phyloP scores from a whole-genome alignment of 2,329 filamentous ascomycete species.

The Cordyceps cicadae region DNA sequence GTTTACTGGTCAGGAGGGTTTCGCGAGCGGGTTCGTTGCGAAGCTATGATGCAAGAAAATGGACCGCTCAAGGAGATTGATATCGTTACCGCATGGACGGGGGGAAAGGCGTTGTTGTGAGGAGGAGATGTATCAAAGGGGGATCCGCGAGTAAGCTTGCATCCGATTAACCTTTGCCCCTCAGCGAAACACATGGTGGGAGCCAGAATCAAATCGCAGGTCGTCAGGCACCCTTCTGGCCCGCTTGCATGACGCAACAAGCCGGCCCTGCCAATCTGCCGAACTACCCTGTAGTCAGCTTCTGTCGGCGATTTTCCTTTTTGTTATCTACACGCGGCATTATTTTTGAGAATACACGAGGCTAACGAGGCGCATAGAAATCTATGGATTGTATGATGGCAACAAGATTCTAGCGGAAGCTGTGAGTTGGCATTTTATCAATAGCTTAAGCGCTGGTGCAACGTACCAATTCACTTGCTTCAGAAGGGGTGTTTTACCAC shows the following conservation, averaged over 20 bases:
- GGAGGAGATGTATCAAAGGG: not conserved
- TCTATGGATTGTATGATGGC: too few species aligned
- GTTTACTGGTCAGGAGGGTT: not conserved
- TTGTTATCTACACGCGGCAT: too few species aligned
- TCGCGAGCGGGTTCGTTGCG: not conserved
- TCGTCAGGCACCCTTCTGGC: slow-evolving; percentile 8
- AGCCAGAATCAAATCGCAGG: not conserved
- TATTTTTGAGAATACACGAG: too few species aligned
- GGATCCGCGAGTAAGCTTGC: not conserved
- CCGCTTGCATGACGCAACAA: slow-evolving; percentile 9
- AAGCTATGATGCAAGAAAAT: not conserved
- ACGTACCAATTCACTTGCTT: too few species aligned
- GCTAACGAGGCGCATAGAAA: too few species aligned
- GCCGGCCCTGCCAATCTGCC: not conserved
- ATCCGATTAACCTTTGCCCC: not conserved
- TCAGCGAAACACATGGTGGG: not conserved
- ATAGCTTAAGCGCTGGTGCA: too few species aligned
- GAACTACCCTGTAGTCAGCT: not conserved
- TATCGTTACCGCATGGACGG: not conserved
- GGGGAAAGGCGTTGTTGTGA: not conserved
- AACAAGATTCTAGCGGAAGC: too few species aligned
- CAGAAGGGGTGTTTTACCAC: too few species aligned
- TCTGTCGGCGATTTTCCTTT: not conserved
- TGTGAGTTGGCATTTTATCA: too few species aligned
- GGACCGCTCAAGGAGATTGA: not conserved